Percentiles rank a stretch among this genome's conserved stretches.
Evolutionary conservation across 768 basidiomycete genomes (phyloP).

Genomic region (Mycena albidolilacea): DNA sequence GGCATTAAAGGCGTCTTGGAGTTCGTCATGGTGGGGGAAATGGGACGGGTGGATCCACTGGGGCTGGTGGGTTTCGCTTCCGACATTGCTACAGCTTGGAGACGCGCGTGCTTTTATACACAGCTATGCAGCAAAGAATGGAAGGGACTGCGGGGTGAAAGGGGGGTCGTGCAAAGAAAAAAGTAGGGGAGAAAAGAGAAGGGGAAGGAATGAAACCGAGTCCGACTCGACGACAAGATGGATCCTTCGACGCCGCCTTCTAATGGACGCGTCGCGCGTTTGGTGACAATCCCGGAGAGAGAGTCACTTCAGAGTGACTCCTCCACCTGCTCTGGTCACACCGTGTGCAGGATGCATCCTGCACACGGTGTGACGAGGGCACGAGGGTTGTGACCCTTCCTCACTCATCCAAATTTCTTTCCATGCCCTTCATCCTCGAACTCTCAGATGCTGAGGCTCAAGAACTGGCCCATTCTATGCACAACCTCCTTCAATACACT

Average conservation of each 20-base stretch:
- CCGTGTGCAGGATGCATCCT: background rate
- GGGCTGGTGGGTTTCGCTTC: slow-evolving; percentile 19
- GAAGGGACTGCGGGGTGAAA: slow-evolving; percentile 13
- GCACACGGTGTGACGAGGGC: background rate
- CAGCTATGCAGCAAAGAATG: slow-evolving; percentile 26
- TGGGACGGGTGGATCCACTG: slow-evolving; percentile 27
- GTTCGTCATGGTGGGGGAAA: slow-evolving; percentile 6
- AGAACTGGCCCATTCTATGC: no score
- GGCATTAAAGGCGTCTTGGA: slow-evolving; percentile 31
- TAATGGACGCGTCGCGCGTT: background rate
- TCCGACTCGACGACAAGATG: no score
- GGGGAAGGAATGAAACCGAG: slow-evolving; percentile 30
- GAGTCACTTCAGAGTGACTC: background rate
- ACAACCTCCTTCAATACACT: no score
- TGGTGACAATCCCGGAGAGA: background rate
- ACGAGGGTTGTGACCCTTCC: no score
- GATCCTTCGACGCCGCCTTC: background rate
- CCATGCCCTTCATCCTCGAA: no score
- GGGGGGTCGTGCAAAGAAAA: slow-evolving; percentile 9
- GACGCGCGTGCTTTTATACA: slow-evolving; percentile 27
- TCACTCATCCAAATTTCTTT: no score
- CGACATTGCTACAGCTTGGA: slow-evolving; percentile 29
- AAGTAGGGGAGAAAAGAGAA: slow-evolving; percentile 18
- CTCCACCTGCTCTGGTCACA: background rate
- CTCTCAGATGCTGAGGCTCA: no score